Conservation (phyloP, 768 basidiomycete species). For the Lentinus tigrinus region DNA sequence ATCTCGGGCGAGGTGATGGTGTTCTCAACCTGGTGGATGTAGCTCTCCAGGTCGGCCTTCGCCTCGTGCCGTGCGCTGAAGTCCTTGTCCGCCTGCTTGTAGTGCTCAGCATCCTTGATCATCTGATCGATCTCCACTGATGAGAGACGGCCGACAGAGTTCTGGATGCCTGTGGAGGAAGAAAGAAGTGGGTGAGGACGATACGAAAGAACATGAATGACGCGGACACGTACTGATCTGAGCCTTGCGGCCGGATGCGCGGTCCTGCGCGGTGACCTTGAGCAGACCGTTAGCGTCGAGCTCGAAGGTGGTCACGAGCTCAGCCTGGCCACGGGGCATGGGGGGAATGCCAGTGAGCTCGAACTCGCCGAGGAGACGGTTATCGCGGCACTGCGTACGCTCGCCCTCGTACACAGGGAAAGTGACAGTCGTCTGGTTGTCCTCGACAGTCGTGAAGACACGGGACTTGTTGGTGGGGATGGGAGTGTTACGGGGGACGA, state of each 20-base stretch:
- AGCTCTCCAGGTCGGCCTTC: constrained; percentile 96
- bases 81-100: constrained; percentile 95
- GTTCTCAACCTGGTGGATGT: constrained; percentile 94
- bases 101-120: constrained; percentile 99
- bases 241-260: constrained; percentile 98
- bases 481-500: constrained; percentile 98
- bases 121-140: constrained; percentile 98
- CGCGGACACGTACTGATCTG: constrained; percentile 80
- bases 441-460: constrained; percentile 99
- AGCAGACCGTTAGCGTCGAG: constrained; percentile 99
- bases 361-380: constrained; percentile 98
- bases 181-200: too few species aligned
- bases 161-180: constrained; percentile 74
- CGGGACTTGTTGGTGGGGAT: constrained; percentile 99
- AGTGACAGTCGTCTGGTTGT: constrained; percentile 99
- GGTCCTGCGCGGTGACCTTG: constrained; percentile 98
- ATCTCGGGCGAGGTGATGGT: constrained; percentile 97
- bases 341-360: constrained; percentile 99
- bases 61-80: constrained; percentile 98
- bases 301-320: constrained; percentile 99
- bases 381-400: constrained; percentile 99
- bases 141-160: constrained; percentile 98
- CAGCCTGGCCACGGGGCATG: constrained; percentile 99
- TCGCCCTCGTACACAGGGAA: constrained; percentile 99
- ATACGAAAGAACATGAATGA: not conserved